Evolutionary conservation across 1,284 basidiomycete genomes (phyloP), one percentile per base, ranked within the genome.

Genomic region (Pseudozyma sp.): DNA sequence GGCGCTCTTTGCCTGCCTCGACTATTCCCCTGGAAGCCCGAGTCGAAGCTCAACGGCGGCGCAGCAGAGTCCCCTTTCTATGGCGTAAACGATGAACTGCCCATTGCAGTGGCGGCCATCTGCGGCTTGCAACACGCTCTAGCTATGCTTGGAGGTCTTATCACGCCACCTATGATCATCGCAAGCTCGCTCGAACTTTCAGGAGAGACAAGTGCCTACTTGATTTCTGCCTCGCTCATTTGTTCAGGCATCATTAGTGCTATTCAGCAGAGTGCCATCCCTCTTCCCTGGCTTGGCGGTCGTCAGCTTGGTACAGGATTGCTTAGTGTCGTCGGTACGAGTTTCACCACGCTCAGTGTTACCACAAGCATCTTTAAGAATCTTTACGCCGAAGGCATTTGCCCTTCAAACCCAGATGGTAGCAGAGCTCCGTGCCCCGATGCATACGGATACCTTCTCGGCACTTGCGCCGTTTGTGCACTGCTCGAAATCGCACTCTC

Each of bases 311-410:
- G 92, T 4, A 92, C 92, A 8, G 93, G 93, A 0, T 85, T 94
- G 19, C 87, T 94, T 57, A 90, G 90, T 5, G 92, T 94, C 2
- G 92, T 94, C n/a, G 93, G 92, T 10, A 94, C 92, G 0, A 91
- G 90, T 79, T 94, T 94, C 80, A 89, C 92, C 8, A 93, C 92
- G 0, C 87, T 94, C 14, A 91, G 90, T 49, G 93, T 92, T 1
- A 92, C 91, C 1, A 89, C 89, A 0, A 57, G 47, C 39, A 89
- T 92, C 55, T 91, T 91, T 79, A 84, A 90, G 70, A 88, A 90
- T 5, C 89, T 94, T 88, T 94, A 95, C 84, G 87, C 86, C 0
- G 89, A 93, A 63, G 92, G 93, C 1, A 92, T 91, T 1, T 95
- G 93, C 83, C 89, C 91, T 0, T 45, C 61, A n/a, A 88, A 87